Evolutionary conservation across 352 stramenopile genomes (phyloP), one percentile per base, ranked within the genome.

Genomic region (Phytophthora pinifolia): DNA sequence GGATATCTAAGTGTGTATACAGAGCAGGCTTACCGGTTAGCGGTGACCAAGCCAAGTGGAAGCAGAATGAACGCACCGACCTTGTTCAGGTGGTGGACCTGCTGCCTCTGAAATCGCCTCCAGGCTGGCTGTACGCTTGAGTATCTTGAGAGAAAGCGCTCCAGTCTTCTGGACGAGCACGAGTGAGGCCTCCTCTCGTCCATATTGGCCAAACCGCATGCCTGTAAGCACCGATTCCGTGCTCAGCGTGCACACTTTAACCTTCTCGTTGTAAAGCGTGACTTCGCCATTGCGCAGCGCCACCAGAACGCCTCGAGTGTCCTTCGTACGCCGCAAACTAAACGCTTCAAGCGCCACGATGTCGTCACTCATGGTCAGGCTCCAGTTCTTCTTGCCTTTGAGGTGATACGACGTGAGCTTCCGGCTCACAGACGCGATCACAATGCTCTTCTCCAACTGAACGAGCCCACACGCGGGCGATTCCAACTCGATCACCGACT

Each of bases 311-410:
- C 88, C 76, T 2, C 81, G 72, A 4, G 83, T 84, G 54, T 92
- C 74, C 52, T 92, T 92, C 0, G 78, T 91, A 17, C 81, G 76
- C 0, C 76, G 71, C 8, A 90, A 47, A 51, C 73, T 86, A 55
- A 92, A 88, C 25, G 79, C 66, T 34, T 92, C 77, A 34, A 97
- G 74, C 4, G 87, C 79, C 14, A 90, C 79, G 46, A 97, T 88
- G 51, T 90, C 82, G 35, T 90, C 80, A 5, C 79, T 62, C 84
- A 96, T 88, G 12, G 69, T 79, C 38, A 97, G 37, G 20, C 79
- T 93, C 87, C 85, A 96, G 70, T 96, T 94, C 64, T 95, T 96
- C 46, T 94, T 92, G 18, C 89, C 89, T 51, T 96, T 97, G 39
- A 96, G 69, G 48, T 95, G 85, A 48, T 88, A 97, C 12, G 85